Evolutionary conservation across 1,284 basidiomycete genomes (phyloP).

Genomic region (Microbotryomycetes sp.): DNA sequence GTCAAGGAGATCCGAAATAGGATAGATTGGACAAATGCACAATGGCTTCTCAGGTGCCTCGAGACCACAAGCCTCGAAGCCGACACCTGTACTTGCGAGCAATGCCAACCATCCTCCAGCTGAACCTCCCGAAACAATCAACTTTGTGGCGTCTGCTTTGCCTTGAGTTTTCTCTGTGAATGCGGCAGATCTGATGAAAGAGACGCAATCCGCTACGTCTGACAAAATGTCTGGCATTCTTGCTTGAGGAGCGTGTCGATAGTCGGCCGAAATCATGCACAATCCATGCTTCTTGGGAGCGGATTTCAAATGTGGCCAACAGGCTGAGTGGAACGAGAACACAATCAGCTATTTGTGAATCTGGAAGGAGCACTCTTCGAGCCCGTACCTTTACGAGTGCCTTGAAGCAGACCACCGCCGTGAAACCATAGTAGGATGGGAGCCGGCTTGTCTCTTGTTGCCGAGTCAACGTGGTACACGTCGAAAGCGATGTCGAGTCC

Average conservation of each 20-base stretch:
- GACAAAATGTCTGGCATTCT: slow-evolving; percentile 32
- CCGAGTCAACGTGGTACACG: slow-evolving; percentile 13
- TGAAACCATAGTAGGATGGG: slow-evolving; percentile 6
- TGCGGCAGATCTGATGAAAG: slow-evolving; percentile 22
- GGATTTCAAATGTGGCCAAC: slow-evolving; percentile 27
- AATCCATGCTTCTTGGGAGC: slow-evolving; percentile 31
- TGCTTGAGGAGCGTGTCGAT: slow-evolving; percentile 35
- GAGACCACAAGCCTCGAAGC: slow-evolving; percentile 31
- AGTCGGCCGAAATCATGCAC: slow-evolving; percentile 32
- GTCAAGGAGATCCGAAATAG: slow-evolving; percentile 34
- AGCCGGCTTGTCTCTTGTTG: slow-evolving; percentile 8
- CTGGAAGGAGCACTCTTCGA: not conserved
- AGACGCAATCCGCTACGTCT: slow-evolving; percentile 26
- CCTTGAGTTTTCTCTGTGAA: slow-evolving; percentile 19
- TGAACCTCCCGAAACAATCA: slow-evolving; percentile 30
- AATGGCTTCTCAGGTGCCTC: slow-evolving; percentile 4
- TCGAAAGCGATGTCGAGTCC: slow-evolving; percentile 30
- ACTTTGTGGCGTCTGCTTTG: slow-evolving; percentile 21
- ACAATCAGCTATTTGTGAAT: not conserved
- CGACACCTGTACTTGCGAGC: slow-evolving; percentile 26
- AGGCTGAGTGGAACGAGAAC: slow-evolving; percentile 9
- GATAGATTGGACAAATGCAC: slow-evolving; percentile 34
- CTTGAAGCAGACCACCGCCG: slow-evolving; percentile 4
- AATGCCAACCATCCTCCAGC: slow-evolving; percentile 38
- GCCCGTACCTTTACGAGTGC: slow-evolving; percentile 22